These are phyloP conservation scores for Hymenoscyphus fraxineus DNA, from an alignment of 2,329 filamentous ascomycete genomes.

Conservation along the genomic window DNA sequence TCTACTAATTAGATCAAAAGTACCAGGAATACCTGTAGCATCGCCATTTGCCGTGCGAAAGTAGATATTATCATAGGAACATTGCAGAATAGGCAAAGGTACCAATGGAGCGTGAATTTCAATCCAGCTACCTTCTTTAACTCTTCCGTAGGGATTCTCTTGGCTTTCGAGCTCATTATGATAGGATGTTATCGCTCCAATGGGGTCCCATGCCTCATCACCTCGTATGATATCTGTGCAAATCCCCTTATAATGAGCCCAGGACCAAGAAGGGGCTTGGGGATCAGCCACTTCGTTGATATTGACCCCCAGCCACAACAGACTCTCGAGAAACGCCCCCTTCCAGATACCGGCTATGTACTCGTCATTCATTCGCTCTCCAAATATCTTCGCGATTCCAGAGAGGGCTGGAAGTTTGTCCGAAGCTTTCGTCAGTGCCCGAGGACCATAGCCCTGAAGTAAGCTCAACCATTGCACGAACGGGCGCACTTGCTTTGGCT, in stretches of 20 bases:
- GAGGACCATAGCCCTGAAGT: slow-evolving; percentile 9
- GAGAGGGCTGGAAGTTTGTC: slow-evolving; percentile 12
- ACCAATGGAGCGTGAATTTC: neutral
- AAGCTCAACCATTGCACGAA: slow-evolving; percentile 7
- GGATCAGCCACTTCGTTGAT: neutral
- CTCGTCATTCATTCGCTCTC: neutral
- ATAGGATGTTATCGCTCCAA: neutral
- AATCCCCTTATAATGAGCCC: neutral
- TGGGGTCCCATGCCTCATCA: neutral
- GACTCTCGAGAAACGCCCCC: neutral
- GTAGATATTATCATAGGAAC: neutral
- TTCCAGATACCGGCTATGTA: neutral
- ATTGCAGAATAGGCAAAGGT: neutral
- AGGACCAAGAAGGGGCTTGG: neutral
- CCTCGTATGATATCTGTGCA: neutral
- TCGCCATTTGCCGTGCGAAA: neutral
- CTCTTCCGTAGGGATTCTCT: neutral
- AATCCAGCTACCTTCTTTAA: neutral
- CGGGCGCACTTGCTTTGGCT: neutral
- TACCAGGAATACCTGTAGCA: neutral
- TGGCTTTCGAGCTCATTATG: neutral
- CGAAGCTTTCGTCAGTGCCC: slow-evolving; percentile 7
- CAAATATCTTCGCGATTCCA: slow-evolving; percentile 2
- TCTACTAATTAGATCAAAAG: neutral
- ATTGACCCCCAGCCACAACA: neutral